A percentile compares a stretch with the other conserved stretches of the same genome.
Conservation (phyloP, 192 early-diverging fungal species). For the Linnemannia hyalina region DNA sequence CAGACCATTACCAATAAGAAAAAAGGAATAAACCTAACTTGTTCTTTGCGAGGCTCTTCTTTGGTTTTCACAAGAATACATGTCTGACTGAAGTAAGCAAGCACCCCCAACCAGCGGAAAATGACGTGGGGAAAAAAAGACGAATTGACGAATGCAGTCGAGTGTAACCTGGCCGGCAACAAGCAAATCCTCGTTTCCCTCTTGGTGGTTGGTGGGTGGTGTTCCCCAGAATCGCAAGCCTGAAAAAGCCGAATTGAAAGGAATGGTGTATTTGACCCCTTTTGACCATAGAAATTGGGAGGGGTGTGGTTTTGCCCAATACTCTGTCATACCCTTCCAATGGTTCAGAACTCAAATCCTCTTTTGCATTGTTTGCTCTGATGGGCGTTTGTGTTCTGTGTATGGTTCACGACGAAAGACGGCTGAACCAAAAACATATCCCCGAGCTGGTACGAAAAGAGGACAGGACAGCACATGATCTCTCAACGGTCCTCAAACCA, state of each 20-base stretch:
- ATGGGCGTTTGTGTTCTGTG: neutral
- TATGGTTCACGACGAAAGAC: too few species aligned
- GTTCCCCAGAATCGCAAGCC: neutral
- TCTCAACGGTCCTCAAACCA: neutral
- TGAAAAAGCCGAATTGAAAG: neutral
- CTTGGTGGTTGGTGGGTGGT: neutral
- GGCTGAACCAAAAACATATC: neutral
- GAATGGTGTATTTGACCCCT: neutral
- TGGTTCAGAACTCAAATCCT: too few species aligned
- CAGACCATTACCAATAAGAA: neutral
- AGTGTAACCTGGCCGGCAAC: too few species aligned
- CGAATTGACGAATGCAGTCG: too few species aligned
- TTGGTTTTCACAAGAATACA: neutral
- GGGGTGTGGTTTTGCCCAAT: neutral
- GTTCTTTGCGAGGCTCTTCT: neutral
- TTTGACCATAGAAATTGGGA: neutral
- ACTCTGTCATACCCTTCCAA: neutral
- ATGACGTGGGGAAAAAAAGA: too few species aligned
- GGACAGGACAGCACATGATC: neutral
- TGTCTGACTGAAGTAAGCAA: neutral
- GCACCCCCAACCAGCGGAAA: too few species aligned
- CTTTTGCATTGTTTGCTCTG: neutral
- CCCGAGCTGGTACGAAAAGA: neutral
- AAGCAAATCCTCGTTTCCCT: neutral
- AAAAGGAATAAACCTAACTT: neutral